A percentile compares a stretch with the other conserved stretches of the same genome.
phyloP scores from a whole-genome alignment of 192 early-diverging fungal genomes.

The Entomortierella beljakovae region DNA sequence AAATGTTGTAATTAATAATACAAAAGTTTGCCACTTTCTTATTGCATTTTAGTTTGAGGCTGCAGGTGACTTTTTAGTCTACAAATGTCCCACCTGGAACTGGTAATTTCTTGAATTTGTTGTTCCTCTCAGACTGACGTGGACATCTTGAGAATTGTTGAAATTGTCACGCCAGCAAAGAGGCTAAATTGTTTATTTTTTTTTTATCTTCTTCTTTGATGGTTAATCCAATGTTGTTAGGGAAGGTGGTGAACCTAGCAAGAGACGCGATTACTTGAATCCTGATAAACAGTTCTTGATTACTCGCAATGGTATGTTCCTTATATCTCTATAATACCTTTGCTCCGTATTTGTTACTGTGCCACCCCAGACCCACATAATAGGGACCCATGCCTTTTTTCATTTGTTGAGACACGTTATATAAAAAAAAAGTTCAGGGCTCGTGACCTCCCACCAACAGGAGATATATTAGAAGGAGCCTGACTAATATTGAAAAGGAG shows the following conservation, averaged over 20 bases:
- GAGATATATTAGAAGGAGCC: slow-evolving; percentile 33
- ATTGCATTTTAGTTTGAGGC: slow-evolving; percentile 89
- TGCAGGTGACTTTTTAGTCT: slow-evolving; percentile 97
- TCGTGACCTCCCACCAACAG: slow-evolving; percentile 32
- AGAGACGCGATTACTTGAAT: slow-evolving; percentile 86
- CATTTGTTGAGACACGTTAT: not conserved
- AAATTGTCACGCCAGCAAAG: not conserved
- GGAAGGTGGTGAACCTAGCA: slow-evolving; percentile 71
- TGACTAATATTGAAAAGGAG: not conserved
- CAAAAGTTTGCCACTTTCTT: not conserved
- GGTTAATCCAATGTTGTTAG: slow-evolving; percentile 30
- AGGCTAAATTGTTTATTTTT: not conserved
- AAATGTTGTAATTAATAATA: too few species aligned
- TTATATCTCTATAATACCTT: not conserved
- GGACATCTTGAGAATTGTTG: not conserved
- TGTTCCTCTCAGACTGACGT: not conserved
- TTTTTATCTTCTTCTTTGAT: not conserved
- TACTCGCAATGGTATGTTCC: slow-evolving; percentile 81
- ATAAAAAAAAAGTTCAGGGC: slow-evolving; percentile 7
- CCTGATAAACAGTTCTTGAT: slow-evolving; percentile 95
- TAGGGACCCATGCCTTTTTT: slow-evolving; percentile 27
- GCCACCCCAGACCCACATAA: not conserved
- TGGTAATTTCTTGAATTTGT: slow-evolving; percentile 63
- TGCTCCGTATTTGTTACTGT: not conserved
- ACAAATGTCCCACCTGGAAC: slow-evolving; percentile 98